Evolutionary conservation across 306 rosid species (phyloP).

Genomic region (Malus sieversii): DNA sequence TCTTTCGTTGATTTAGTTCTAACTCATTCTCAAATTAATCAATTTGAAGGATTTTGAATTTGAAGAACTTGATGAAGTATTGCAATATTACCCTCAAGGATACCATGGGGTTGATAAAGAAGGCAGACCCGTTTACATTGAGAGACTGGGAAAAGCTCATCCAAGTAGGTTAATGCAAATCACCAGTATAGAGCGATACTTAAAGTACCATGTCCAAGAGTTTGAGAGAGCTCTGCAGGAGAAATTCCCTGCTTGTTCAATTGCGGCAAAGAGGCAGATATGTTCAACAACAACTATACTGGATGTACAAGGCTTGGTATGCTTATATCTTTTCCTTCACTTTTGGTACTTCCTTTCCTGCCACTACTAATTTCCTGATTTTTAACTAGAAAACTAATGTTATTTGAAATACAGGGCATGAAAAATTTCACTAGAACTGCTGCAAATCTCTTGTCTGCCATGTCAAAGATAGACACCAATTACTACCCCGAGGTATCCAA

Average conservation of each 20-base stretch:
- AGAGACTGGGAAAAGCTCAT: conserved; percentile 92
- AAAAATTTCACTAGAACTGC: conserved; percentile 83
- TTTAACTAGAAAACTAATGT: conserved; percentile 9
- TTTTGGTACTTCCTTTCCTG: neutral
- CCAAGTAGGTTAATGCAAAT: conserved; percentile 79
- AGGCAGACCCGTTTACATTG: conserved; percentile 95
- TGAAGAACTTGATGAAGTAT: conserved; percentile 84
- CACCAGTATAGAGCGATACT: conserved; percentile 78
- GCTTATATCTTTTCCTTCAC: conserved; percentile 9
- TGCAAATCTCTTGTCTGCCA: conserved; percentile 65
- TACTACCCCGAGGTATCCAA: conserved; percentile 88
- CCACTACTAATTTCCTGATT: neutral
- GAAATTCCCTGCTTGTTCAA: conserved; percentile 92
- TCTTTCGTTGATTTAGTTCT: conserved; percentile 2
- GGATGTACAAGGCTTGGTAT: conserved; percentile 98
- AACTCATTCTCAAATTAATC: conserved; percentile 15
- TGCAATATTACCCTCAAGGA: conserved; percentile 95
- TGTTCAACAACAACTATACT: conserved; percentile 81
- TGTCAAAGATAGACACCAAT: conserved; percentile 72
- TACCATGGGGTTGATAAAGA: conserved; percentile 96
- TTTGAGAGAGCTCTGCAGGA: conserved; percentile 81
- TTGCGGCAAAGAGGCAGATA: conserved; percentile 77
- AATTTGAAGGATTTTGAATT: conserved; percentile 72
- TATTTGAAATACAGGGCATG: conserved; percentile 61
- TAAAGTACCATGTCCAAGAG: conserved; percentile 92